A percentile compares a stretch with the other conserved stretches of the same genome.
These are phyloP conservation scores for Lipomyces yamanashiensis DNA, from an alignment of 805 yeast species.

Conservation along the genomic window DNA sequence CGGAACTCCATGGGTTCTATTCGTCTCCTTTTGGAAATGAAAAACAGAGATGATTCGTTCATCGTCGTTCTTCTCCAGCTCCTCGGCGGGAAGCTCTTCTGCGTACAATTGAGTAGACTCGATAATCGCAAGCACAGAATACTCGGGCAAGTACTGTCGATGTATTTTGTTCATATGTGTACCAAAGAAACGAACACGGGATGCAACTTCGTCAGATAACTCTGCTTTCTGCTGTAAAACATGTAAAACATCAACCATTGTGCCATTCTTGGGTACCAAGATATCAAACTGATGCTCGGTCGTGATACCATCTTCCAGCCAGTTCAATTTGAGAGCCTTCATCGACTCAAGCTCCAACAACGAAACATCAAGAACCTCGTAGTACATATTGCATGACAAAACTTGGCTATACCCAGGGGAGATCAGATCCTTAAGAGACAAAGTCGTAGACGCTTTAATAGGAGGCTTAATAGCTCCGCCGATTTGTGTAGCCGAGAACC, in stretches of 20 bases:
- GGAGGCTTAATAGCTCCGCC: slow-evolving; percentile 54
- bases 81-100: slow-evolving; percentile 40
- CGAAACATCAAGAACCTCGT: slow-evolving; percentile 76
- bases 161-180: slow-evolving; percentile 34
- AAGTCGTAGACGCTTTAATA: slow-evolving; percentile 43
- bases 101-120: slow-evolving; percentile 55
- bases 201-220: slow-evolving; percentile 52
- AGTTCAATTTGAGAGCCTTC: slow-evolving; percentile 65
- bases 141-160: slow-evolving; percentile 23
- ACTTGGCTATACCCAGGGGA: slow-evolving; percentile 22
- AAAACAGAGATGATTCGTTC: slow-evolving; percentile 60
- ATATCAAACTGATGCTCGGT: slow-evolving; percentile 72
- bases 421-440: slow-evolving; percentile 46
- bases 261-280: slow-evolving; percentile 65
- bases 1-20: slow-evolving; percentile 78
- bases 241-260: slow-evolving; percentile 58
- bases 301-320: slow-evolving; percentile 74
- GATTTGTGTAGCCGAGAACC: slow-evolving; percentile 66
- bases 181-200: slow-evolving; percentile 26
- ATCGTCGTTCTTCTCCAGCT: slow-evolving; percentile 39
- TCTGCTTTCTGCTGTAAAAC: slow-evolving; percentile 60
- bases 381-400: slow-evolving; percentile 53
- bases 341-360: slow-evolving; percentile 77
- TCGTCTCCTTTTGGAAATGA: slow-evolving; percentile 75
- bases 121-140: slow-evolving; percentile 36